Percentiles rank a stretch among this genome's conserved stretches.
Evolutionary conservation across 306 rosid genomes (phyloP).

Genomic region (Acacia crassicarpa): DNA sequence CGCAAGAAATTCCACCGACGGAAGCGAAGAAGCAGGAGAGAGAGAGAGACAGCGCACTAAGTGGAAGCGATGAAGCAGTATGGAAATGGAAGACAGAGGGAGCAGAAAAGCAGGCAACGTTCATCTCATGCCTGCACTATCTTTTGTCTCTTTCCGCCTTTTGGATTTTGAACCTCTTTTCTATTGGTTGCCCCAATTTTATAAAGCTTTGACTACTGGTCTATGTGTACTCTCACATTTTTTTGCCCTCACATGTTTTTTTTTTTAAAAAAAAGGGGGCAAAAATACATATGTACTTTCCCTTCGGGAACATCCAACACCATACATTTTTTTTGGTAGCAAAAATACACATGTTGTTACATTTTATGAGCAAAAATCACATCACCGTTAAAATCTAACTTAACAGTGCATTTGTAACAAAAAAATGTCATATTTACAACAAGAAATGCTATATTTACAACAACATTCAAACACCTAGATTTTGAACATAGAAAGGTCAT

Average conservation of each 20-base stretch:
- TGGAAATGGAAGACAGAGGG: background rate
- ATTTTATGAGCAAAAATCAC: no score
- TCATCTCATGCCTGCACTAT: background rate
- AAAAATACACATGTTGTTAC: no score
- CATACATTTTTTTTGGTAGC: no score
- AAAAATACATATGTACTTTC: no score
- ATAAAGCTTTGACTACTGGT: background rate
- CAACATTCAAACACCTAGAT: no score
- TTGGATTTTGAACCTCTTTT: background rate
- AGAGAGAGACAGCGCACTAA: constrained; percentile 9
- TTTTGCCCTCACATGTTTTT: background rate
- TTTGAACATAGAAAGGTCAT: no score
- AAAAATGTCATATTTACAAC: no score
- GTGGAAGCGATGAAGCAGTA: background rate
- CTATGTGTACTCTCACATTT: background rate
- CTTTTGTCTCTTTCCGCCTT: background rate
- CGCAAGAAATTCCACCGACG: constrained; percentile 15
- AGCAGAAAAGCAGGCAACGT: background rate
- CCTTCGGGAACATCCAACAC: no score
- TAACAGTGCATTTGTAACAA: no score
- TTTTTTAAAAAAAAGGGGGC: no score
- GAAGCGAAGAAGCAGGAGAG: background rate
- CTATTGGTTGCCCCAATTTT: background rate
- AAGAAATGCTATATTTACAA: no score
- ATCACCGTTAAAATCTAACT: no score